Evolutionary conservation across 2,329 filamentous ascomycete genomes (phyloP).

Genomic region (Emergomyces orientalis): DNA sequence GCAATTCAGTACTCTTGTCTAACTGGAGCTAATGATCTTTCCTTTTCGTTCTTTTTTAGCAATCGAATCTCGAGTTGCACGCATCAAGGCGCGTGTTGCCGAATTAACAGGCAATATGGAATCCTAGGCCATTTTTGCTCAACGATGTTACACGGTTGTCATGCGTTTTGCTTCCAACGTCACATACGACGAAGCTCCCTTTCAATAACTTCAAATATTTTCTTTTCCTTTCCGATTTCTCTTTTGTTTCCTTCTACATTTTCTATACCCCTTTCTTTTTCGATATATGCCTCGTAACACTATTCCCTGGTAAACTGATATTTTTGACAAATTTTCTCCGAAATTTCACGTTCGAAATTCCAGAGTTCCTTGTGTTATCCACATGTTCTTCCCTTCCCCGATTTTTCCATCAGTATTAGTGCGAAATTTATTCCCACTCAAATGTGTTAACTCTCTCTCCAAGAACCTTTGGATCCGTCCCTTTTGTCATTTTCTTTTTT

Average conservation of each 20-base stretch:
- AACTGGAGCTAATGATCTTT: not conserved
- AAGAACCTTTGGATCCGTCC: constrained; percentile 6
- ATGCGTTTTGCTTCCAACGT: not conserved
- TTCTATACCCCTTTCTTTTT: not conserved
- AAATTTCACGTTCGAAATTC: not conserved
- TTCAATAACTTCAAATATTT: not conserved
- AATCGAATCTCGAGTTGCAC: constrained; percentile 90
- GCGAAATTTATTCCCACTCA: not conserved
- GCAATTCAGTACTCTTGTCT: not conserved
- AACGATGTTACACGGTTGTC: constrained; percentile 2
- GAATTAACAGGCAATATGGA: constrained; percentile 85
- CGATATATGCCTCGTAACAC: not conserved
- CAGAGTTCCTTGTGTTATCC: too few relatives aligned
- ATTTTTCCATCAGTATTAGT: not conserved
- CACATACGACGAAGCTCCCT: not conserved
- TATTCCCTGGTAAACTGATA: not conserved
- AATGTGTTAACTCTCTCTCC: not conserved
- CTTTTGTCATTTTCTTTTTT: too few relatives aligned
- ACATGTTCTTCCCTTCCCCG: not conserved
- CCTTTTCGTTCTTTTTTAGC: constrained; percentile 42
- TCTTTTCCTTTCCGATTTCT: not conserved
- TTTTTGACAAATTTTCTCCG: not conserved
- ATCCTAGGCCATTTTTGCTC: constrained; percentile 19
- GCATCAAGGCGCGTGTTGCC: constrained; percentile 94
- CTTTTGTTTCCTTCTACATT: not conserved